Conservation (phyloP, 768 basidiomycete species). For the Russula emetica region DNA sequence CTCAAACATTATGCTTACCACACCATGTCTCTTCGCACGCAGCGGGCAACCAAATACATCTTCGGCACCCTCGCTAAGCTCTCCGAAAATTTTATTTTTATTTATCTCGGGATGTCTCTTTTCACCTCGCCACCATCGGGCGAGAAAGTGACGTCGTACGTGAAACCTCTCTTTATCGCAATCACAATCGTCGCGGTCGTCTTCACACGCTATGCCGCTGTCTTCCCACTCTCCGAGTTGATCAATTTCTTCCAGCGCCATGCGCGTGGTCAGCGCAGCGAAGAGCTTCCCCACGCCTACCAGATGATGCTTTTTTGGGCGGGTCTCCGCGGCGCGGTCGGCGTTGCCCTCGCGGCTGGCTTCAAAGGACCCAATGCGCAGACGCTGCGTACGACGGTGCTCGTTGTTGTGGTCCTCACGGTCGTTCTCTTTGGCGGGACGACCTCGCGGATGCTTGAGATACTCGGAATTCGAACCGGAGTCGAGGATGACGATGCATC, state of each 20-base stretch:
- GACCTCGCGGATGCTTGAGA: constrained; percentile 94
- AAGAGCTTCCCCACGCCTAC: constrained; percentile 95
- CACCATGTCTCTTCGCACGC: constrained; percentile 95
- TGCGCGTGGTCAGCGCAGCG: constrained; percentile 76
- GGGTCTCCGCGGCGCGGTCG: constrained; percentile 92
- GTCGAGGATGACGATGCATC: constrained; percentile 87
- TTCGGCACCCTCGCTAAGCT: constrained; percentile 92
- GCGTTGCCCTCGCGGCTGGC: constrained; percentile 93
- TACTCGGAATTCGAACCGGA: constrained; percentile 92
- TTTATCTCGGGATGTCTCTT: constrained; percentile 95
- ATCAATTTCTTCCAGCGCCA: constrained; percentile 92
- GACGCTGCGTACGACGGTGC: constrained; percentile 86
- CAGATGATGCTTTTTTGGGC: constrained; percentile 99
- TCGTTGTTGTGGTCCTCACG: constrained; percentile 92
- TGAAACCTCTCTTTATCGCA: constrained; percentile 92
- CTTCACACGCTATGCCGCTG: constrained; percentile 92
- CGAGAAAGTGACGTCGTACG: constrained; percentile 73
- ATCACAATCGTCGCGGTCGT: constrained; percentile 89
- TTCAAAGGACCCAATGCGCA: constrained; percentile 93
- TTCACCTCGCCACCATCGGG: constrained; percentile 84
- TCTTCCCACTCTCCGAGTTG: constrained; percentile 89
- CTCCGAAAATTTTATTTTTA: constrained; percentile 98
- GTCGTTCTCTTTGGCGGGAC: constrained; percentile 95
- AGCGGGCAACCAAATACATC: constrained; percentile 91
- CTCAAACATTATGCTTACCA: constrained; percentile 99